Evolutionary conservation across 768 basidiomycete genomes (phyloP).

Genomic region (Rhizopogon roseolus): DNA sequence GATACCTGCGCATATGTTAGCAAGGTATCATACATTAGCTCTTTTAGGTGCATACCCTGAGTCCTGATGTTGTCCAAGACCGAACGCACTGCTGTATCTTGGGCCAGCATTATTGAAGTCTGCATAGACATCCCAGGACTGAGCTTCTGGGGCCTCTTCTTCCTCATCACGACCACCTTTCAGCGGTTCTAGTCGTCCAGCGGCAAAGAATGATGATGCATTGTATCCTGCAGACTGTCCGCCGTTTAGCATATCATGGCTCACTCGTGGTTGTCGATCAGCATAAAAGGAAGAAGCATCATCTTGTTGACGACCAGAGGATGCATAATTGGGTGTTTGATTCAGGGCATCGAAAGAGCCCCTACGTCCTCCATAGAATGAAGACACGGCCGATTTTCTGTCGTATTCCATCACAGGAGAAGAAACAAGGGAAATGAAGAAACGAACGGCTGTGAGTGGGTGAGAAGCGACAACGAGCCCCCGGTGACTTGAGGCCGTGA

Average conservation of each 20-base stretch:
- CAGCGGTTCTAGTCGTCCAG: constrained; percentile 70
- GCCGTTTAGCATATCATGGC: constrained; percentile 42
- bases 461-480: constrained; percentile 6
- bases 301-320: constrained; percentile 40
- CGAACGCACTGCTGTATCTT: constrained; percentile 64
- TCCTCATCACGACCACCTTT: constrained; percentile 78
- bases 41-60: constrained; percentile 38
- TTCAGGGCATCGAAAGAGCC: constrained; percentile 60
- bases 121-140: constrained; percentile 76
- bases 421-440: background rate
- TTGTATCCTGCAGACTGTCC: constrained; percentile 70
- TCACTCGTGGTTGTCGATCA: constrained; percentile 32
- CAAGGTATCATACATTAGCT: background rate
- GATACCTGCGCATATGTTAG: constrained; percentile 33
- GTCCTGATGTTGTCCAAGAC: constrained; percentile 31
- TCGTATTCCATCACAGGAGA: constrained; percentile 59
- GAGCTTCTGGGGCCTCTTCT: constrained; percentile 36
- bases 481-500: background rate
- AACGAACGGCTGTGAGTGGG: background rate
- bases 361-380: constrained; percentile 66
- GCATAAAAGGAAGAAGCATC: constrained; percentile 71
- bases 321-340: constrained; percentile 30
- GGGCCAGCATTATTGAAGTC: constrained; percentile 89
- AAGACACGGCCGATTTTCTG: constrained; percentile 74
- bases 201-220: constrained; percentile 58